phyloP scores from a whole-genome alignment of 2,329 filamentous ascomycete genomes.

The Huntiella decipiens region DNA sequence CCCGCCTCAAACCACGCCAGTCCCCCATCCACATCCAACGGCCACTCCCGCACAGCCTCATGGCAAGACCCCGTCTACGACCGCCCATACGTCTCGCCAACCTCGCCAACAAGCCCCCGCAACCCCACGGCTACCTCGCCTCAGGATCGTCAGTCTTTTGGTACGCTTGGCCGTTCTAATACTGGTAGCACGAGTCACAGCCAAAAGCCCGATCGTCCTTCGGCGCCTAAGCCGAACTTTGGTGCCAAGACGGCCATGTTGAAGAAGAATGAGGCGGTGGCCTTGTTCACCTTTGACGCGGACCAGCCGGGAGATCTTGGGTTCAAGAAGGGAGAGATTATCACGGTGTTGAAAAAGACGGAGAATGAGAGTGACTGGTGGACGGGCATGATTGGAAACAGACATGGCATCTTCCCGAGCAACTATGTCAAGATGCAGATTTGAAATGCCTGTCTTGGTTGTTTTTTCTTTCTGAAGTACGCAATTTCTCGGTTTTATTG shows the following conservation, averaged over 20 bases:
- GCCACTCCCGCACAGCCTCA: slow-evolving; percentile 37
- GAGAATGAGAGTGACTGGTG: slow-evolving; percentile 94
- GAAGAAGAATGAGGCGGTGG: slow-evolving; percentile 65
- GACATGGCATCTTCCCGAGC: slow-evolving; percentile 85
- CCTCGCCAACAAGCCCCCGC: neutral
- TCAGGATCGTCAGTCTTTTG: slow-evolving; percentile 4
- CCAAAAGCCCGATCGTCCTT: slow-evolving; percentile 52
- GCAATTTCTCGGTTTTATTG: neutral
- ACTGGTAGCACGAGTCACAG: slow-evolving; percentile 7
- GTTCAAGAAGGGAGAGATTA: slow-evolving; percentile 94
- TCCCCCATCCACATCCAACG: slow-evolving; percentile 19
- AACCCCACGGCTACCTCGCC: neutral
- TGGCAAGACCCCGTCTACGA: slow-evolving; percentile 66
- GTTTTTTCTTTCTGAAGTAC: slow-evolving; percentile 1
- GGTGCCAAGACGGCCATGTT: slow-evolving; percentile 34
- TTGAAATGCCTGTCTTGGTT: slow-evolving; percentile 14
- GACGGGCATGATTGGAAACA: slow-evolving; percentile 71
- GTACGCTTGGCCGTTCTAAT: slow-evolving; percentile 25
- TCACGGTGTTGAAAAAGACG: slow-evolving; percentile 86
- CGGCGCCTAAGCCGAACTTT: slow-evolving; percentile 80
- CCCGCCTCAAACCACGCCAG: slow-evolving; percentile 15
- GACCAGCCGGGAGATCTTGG: slow-evolving; percentile 82
- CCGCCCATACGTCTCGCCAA: slow-evolving; percentile 11
- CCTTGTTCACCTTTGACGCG: slow-evolving; percentile 83
- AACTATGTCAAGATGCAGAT: slow-evolving; percentile 52